Evolutionary conservation across 129 eudicot species (phyloP).

Genomic region (Centaurea solstitialis): DNA sequence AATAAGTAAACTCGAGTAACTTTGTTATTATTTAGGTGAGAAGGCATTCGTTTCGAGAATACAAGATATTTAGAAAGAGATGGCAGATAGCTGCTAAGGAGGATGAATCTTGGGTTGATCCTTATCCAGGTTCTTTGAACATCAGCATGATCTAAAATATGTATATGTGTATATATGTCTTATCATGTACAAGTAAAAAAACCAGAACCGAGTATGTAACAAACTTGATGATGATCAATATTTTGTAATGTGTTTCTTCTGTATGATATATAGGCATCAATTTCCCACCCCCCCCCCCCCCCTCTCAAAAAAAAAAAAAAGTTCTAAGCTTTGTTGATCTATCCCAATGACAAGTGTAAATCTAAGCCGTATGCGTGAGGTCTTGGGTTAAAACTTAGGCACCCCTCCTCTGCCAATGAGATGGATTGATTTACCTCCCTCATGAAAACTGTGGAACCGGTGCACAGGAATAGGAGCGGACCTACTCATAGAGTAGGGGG

Average conservation of each 20-base stretch:
- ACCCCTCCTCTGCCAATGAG: too few species aligned
- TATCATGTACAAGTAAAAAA: background rate
- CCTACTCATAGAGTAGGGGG: too few species aligned
- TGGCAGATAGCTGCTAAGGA: slow-evolving; percentile 65
- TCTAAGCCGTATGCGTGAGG: too few species aligned
- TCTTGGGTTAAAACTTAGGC: too few species aligned
- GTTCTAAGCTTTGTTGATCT: too few species aligned
- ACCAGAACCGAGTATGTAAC: background rate
- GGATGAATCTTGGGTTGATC: slow-evolving; percentile 72
- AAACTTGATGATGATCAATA: background rate
- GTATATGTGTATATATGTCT: background rate
- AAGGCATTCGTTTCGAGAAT: slow-evolving; percentile 66
- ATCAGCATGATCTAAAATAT: slow-evolving; percentile 20
- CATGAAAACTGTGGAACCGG: too few species aligned
- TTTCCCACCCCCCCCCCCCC: too few species aligned
- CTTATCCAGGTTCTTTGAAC: slow-evolving; percentile 49
- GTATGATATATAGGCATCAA: background rate
- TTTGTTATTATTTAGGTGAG: slow-evolving; percentile 52
- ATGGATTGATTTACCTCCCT: too few species aligned
- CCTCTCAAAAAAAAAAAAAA: too few species aligned
- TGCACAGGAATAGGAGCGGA: too few species aligned
- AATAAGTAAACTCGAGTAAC: background rate
- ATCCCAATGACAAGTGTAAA: too few species aligned
- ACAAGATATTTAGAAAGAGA: slow-evolving; percentile 60
- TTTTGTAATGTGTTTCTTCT: background rate